These are phyloP conservation scores for Penicillium macrosclerotiorum DNA, from an alignment of 495 filamentous ascomycete species.

Conservation along the genomic window DNA sequence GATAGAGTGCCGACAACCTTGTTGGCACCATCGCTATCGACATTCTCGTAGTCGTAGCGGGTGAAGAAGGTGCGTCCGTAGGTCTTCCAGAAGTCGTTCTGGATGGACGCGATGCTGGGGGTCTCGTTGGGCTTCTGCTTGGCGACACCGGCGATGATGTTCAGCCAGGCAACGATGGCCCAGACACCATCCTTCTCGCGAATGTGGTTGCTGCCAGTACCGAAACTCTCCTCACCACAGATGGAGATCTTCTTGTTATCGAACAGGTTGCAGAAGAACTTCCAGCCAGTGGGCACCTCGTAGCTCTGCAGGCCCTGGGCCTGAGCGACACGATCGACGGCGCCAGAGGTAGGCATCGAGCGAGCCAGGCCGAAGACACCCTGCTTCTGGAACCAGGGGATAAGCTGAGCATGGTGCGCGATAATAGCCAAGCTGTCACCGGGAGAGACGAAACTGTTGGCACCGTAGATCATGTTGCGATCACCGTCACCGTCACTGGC, in stretches of 20 bases:
- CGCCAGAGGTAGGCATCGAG: conserved; percentile 94
- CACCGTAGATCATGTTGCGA: conserved; percentile 99
- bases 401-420: conserved; percentile 86
- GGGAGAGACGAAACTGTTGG: conserved; percentile 92
- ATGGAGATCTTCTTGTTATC: conserved; percentile 97
- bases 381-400: conserved; percentile 96
- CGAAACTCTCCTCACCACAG: conserved; percentile 97
- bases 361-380: conserved; percentile 93
- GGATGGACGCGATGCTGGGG: conserved; percentile 91
- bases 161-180: conserved; percentile 96
- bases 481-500: conserved; percentile 96
- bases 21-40: conserved; percentile 84
- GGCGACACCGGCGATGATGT: conserved; percentile 94
- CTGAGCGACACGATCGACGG: conserved; percentile 92
- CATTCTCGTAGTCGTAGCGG: conserved; percentile 95
- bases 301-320: conserved; percentile 89
- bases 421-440: conserved; percentile 97
- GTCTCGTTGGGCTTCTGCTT: conserved; percentile 68
- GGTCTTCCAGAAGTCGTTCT: conserved; percentile 93
- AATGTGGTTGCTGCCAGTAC: conserved; percentile 98
- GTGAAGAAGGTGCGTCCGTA: conserved; percentile 99
- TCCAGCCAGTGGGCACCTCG: conserved; percentile 98
- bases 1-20: conserved; percentile 78
- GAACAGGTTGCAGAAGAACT: conserved; percentile 99
- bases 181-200: conserved; percentile 98